Evolutionary conservation across 768 basidiomycete species (phyloP).

Genomic region (Lentinula lateritia): DNA sequence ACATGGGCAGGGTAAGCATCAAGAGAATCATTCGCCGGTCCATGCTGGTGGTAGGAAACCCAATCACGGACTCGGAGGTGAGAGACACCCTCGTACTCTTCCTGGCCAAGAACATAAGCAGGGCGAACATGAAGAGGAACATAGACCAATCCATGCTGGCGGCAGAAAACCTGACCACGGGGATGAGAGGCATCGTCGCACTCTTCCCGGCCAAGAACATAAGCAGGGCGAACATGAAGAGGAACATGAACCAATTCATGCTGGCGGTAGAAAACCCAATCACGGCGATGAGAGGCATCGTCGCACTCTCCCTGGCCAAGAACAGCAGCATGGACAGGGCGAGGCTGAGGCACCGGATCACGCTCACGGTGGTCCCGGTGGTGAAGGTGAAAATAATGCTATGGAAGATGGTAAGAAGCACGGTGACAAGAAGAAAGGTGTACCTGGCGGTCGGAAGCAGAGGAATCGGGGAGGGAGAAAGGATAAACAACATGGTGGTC

Average conservation of each 20-base stretch:
- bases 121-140: too few species aligned
- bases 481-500: background rate
- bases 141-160: too few species aligned
- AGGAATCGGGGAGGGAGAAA: background rate
- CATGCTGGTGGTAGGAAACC: too few species aligned
- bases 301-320: background rate
- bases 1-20: too few species aligned
- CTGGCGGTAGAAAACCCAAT: too few species aligned
- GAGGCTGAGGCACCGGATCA: background rate
- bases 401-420: background rate
- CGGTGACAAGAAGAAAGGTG: background rate
- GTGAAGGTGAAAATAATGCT: background rate
- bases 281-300: too few species aligned
- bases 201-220: background rate
- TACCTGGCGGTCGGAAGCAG: background rate
- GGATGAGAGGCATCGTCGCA: background rate
- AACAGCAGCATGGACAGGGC: background rate
- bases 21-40: too few species aligned
- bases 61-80: too few species aligned
- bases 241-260: too few species aligned
- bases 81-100: too few species aligned
- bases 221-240: background rate
- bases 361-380: background rate
- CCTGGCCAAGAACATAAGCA: too few species aligned
- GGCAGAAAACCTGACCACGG: too few species aligned